These are phyloP conservation scores for Fusarium kyushuense DNA, from an alignment of 2,329 filamentous ascomycete genomes.

Conservation along the genomic window DNA sequence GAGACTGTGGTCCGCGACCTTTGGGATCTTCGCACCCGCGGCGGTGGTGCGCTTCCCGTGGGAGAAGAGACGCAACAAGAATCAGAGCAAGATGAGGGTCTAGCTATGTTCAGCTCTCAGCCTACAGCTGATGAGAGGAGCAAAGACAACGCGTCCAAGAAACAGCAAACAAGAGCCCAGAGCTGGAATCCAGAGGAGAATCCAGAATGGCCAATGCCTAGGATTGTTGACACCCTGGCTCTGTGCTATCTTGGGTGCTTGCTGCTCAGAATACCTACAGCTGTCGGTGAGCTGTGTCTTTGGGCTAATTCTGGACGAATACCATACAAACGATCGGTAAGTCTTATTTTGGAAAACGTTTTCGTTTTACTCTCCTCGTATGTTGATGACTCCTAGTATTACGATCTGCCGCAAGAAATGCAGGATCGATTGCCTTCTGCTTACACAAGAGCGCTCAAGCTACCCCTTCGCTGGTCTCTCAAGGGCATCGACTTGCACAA, in stretches of 20 bases:
- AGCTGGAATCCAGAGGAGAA: slow-evolving; percentile 61
- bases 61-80: slow-evolving; percentile 40
- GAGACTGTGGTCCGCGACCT: slow-evolving; percentile 85
- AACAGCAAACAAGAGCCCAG: slow-evolving; percentile 51
- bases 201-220: slow-evolving; percentile 69
- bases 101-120: slow-evolving; percentile 57
- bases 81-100: slow-evolving; percentile 44
- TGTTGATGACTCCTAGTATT: slow-evolving; percentile 56
- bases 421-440: slow-evolving; percentile 70
- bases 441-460: slow-evolving; percentile 71
- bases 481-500: slow-evolving; percentile 72
- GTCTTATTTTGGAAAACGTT: slow-evolving; percentile 40
- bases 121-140: slow-evolving; percentile 42
- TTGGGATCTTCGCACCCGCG: slow-evolving; percentile 78
- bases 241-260: slow-evolving; percentile 84
- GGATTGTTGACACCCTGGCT: slow-evolving; percentile 78
- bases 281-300: slow-evolving; percentile 75
- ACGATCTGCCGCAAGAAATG: slow-evolving; percentile 72
- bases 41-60: slow-evolving; percentile 55
- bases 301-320: slow-evolving; percentile 78
- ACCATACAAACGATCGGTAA: slow-evolving; percentile 76
- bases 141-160: slow-evolving; percentile 19
- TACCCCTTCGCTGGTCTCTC: slow-evolving; percentile 56
- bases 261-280: slow-evolving; percentile 80
- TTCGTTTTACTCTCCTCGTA: too few species aligned